phyloP scores from a whole-genome alignment of 1,284 basidiomycete genomes.

The Earliella scabrosa region DNA sequence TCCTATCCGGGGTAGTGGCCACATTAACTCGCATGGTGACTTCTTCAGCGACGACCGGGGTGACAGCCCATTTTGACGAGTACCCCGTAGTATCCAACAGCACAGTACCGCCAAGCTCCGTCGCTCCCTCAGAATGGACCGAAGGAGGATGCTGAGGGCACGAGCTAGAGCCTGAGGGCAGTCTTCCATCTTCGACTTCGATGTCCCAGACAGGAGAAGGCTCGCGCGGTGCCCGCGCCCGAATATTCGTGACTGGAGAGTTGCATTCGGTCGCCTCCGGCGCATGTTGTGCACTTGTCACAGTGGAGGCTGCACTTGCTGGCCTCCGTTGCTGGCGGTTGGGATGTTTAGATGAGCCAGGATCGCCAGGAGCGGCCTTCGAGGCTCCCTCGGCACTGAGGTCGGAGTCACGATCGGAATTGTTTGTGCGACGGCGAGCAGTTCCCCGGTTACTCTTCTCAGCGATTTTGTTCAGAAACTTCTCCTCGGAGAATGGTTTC shows the following conservation, averaged over 20 bases:
- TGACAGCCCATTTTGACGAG: conserved; percentile 15
- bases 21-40: neutral
- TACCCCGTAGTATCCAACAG: conserved; percentile 29
- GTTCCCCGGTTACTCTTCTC: neutral
- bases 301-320: neutral
- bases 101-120: conserved; percentile 25
- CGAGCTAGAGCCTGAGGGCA: conserved; percentile 22
- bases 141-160: too few species aligned
- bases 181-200: conserved; percentile 44
- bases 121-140: neutral
- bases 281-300: neutral
- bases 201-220: conserved; percentile 72
- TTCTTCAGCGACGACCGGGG: neutral
- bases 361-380: too few species aligned
- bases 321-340: neutral
- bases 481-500: conserved; percentile 51
- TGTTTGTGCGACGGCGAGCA: neutral
- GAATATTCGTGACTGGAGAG: neutral
- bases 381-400: neutral
- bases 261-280: neutral
- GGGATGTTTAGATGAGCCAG: neutral
- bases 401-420: neutral
- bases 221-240: neutral
- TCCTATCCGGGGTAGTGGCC: neutral
- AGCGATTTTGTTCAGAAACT: conserved; percentile 46